Evolutionary conservation across 768 basidiomycete genomes (phyloP).

Genomic region (Strobilomyces confusus): DNA sequence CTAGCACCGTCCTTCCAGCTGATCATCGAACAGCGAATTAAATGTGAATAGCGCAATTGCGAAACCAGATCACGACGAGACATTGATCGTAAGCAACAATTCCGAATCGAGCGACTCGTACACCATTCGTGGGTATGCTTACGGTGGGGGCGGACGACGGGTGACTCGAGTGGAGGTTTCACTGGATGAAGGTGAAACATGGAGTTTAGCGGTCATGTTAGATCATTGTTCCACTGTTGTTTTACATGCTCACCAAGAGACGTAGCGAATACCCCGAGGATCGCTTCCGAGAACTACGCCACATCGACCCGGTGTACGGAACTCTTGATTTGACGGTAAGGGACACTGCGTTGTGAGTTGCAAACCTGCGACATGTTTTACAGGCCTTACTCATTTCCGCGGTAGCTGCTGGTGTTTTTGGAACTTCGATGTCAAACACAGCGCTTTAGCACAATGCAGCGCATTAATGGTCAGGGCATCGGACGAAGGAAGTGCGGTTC

Average conservation of each 20-base stretch:
- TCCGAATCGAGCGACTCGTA: constrained; percentile 28
- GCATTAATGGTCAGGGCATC: constrained; percentile 49
- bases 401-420: constrained; percentile 58
- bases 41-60: constrained; percentile 60
- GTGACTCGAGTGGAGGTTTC: constrained; percentile 57
- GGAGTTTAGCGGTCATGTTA: constrained; percentile 44
- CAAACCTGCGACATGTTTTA: background rate
- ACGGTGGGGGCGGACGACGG: constrained; percentile 56
- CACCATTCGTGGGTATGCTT: constrained; percentile 53
- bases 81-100: constrained; percentile 19
- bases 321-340: constrained; percentile 43
- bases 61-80: constrained; percentile 52
- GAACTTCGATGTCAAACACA: constrained; percentile 37
- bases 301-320: constrained; percentile 43
- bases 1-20: constrained; percentile 1
- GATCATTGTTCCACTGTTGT: background rate
- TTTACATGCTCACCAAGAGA: constrained; percentile 1
- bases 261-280: constrained; percentile 48
- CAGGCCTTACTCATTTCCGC: background rate
- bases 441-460: constrained; percentile 31
- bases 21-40: constrained; percentile 44
- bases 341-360: constrained; percentile 45
- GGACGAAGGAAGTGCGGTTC: constrained; percentile 49
- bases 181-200: constrained; percentile 47
- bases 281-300: constrained; percentile 37